Evolutionary conservation across 768 basidiomycete genomes (phyloP).

Genomic region (Hygrocybe coccinea): DNA sequence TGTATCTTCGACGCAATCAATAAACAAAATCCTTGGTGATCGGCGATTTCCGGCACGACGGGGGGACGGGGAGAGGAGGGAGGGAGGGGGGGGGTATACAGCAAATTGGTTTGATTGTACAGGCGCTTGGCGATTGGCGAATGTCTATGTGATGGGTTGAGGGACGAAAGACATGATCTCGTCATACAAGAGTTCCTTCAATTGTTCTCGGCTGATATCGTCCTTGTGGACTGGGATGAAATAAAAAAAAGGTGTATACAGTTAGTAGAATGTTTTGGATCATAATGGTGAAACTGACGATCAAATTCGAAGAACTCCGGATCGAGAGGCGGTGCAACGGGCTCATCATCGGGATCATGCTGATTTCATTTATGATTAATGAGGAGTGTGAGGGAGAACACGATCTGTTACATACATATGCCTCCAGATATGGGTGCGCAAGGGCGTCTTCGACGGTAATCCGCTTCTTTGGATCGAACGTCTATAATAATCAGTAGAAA

Average conservation of each 20-base stretch:
- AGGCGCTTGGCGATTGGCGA: neutral
- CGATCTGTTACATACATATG: conserved; percentile 58
- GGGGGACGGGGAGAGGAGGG: no score
- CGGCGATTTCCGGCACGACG: no score
- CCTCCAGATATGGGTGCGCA: conserved; percentile 91
- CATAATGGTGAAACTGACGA: conserved; percentile 41
- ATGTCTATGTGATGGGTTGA: conserved; percentile 45
- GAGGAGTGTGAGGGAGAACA: neutral
- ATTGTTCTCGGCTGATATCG: conserved; percentile 89
- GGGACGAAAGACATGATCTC: conserved; percentile 91
- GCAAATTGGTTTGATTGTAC: neutral
- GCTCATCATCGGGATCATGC: conserved; percentile 97
- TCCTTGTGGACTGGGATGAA: conserved; percentile 79
- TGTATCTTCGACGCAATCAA: neutral
- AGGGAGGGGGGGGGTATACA: neutral
- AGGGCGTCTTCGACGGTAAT: conserved; percentile 92
- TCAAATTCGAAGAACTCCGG: conserved; percentile 98
- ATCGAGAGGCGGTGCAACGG: conserved; percentile 89
- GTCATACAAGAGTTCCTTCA: conserved; percentile 90
- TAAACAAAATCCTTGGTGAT: neutral
- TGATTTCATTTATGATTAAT: conserved; percentile 21
- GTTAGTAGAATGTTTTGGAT: neutral
- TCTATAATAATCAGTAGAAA: conserved; percentile 38
- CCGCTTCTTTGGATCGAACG: conserved; percentile 97
- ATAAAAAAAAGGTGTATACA: conserved; percentile 3